Evolutionary conservation across 2,329 filamentous ascomycete species (phyloP).

Genomic region (Alternaria viburni): DNA sequence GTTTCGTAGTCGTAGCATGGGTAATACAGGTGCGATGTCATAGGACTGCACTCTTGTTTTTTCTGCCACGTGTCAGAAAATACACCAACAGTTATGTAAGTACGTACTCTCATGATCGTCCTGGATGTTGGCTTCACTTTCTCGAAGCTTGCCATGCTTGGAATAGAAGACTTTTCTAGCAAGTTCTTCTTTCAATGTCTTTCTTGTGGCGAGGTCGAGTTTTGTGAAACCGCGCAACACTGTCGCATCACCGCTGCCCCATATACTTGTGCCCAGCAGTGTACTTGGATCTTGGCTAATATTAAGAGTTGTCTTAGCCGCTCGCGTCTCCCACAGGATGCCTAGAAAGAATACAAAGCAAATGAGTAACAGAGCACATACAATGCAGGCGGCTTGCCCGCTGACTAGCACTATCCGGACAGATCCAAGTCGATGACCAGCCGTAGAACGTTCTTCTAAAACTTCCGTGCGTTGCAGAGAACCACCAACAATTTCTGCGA

Average conservation of each 20-base stretch:
- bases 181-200: not conserved
- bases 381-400: not conserved
- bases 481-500: not conserved
- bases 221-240: not conserved
- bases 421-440: not conserved
- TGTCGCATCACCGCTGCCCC: not conserved
- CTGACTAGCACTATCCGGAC: not conserved
- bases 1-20: not conserved
- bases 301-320: not conserved
- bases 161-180: not conserved
- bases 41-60: not conserved
- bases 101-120: not conserved
- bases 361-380: not conserved
- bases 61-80: not conserved
- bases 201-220: not conserved
- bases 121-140: not conserved
- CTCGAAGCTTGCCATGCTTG: not conserved
- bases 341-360: not conserved
- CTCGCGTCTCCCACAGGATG: not conserved
- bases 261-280: not conserved
- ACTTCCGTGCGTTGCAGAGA: not conserved
- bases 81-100: not conserved
- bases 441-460: not conserved
- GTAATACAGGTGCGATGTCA: not conserved
- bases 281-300: not conserved